phyloP scores from a whole-genome alignment of 1,139 yeast species.

The Scheffersomyces illinoinensis region DNA sequence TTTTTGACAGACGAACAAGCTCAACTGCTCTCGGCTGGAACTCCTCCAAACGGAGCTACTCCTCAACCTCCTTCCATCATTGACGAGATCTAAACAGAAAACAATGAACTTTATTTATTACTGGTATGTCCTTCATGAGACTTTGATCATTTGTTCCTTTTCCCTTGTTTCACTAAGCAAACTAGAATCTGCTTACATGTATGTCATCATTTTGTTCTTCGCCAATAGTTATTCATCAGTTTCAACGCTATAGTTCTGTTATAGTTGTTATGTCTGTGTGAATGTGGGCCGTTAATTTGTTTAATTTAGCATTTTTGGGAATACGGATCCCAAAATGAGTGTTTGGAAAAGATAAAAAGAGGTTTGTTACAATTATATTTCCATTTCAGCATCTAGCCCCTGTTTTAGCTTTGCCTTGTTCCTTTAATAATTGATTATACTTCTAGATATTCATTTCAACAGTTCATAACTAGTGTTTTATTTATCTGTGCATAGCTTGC shows the following conservation, averaged over 20 bases:
- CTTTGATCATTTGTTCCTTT: not conserved
- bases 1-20: slow-evolving; percentile 23
- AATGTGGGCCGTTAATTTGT: not conserved
- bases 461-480: not conserved
- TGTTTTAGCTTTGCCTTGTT: not conserved
- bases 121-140: not conserved
- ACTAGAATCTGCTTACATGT: not conserved
- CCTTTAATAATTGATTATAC: not conserved
- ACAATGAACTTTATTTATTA: not conserved
- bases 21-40: slow-evolving; percentile 1
- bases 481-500: not conserved
- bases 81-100: not conserved
- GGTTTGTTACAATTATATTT: not conserved
- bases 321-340: not conserved
- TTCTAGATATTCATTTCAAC: not conserved
- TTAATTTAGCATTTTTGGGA: not conserved
- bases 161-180: not conserved
- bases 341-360: not conserved
- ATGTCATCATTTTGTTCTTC: not conserved
- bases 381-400: not conserved
- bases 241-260: not conserved
- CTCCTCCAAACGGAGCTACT: not conserved
- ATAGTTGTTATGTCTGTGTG: not conserved
- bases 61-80: not conserved
- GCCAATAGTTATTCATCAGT: not conserved